These are phyloP conservation scores for Theileria annulata DNA, from an alignment of 169 alveolate genomes.

Conservation along the genomic window DNA sequence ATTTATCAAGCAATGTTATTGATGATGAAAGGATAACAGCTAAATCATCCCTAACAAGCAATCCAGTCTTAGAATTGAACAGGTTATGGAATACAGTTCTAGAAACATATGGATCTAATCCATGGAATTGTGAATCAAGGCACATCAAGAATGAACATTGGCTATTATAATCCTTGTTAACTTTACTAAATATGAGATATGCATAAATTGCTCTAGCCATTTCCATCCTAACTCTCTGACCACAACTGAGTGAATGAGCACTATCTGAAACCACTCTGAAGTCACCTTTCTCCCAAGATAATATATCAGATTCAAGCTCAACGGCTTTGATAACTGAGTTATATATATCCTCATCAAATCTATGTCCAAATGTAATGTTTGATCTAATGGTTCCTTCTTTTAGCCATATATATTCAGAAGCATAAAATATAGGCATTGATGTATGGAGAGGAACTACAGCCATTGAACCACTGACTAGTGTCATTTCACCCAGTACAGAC, in stretches of 20 bases:
- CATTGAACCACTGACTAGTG: slow-evolving; percentile 53
- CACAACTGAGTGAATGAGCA: slow-evolving; percentile 87
- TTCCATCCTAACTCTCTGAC: slow-evolving; percentile 88
- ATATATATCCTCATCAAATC: slow-evolving; percentile 3
- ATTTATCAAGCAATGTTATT: neutral
- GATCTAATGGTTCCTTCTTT: slow-evolving; percentile 44
- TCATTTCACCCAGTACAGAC: slow-evolving; percentile 23
- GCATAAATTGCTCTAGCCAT: slow-evolving; percentile 90
- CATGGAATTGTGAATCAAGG: slow-evolving; percentile 49
- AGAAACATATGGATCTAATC: slow-evolving; percentile 18
- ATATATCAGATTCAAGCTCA: slow-evolving; percentile 37
- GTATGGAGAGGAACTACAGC: slow-evolving; percentile 59
- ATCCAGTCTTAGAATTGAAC: slow-evolving; percentile 10
- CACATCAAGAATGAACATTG: slow-evolving; percentile 60
- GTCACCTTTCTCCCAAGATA: slow-evolving; percentile 54
- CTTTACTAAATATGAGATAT: slow-evolving; percentile 47
- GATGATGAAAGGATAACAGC: slow-evolving; percentile 16
- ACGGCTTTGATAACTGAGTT: neutral
- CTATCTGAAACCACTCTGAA: slow-evolving; percentile 40
- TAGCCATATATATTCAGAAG: slow-evolving; percentile 56
- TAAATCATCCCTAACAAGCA: slow-evolving; percentile 26
- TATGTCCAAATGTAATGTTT: slow-evolving; percentile 42
- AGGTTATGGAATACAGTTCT: neutral
- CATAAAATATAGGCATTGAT: slow-evolving; percentile 59
- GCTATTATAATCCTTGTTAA: slow-evolving; percentile 28